These are phyloP conservation scores for Cercospora zeina DNA, from an alignment of 2,329 filamentous ascomycete genomes.

Conservation along the genomic window DNA sequence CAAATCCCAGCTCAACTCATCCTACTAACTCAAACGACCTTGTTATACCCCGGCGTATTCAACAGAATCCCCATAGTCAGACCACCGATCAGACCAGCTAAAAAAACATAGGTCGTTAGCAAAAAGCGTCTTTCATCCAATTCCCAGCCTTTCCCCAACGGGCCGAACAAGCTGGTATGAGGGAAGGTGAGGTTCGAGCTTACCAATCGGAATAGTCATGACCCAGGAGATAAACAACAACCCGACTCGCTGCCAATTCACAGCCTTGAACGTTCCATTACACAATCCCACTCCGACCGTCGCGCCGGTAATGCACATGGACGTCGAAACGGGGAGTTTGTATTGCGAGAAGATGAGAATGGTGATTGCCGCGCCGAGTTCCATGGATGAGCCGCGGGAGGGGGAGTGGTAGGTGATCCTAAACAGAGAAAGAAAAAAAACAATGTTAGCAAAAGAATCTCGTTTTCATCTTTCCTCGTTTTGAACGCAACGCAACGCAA, in stretches of 20 bases:
- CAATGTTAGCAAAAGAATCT: too few relatives aligned
- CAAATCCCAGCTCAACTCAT: too few relatives aligned
- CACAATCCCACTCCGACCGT: conserved; percentile 62
- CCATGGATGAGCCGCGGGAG: conserved; percentile 59
- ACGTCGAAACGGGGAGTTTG: conserved; percentile 62
- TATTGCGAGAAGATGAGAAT: conserved; percentile 63
- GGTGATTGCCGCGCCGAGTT: conserved; percentile 59
- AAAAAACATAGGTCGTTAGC: not conserved
- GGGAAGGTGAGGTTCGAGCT: conserved; percentile 51
- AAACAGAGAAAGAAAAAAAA: conserved; percentile 40
- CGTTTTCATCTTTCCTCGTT: too few relatives aligned
- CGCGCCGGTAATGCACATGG: conserved; percentile 62
- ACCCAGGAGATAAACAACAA: conserved; percentile 63
- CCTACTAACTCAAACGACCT: not conserved
- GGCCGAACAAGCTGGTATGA: not conserved
- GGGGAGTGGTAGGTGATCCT: conserved; percentile 61
- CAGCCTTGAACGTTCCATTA: conserved; percentile 56
- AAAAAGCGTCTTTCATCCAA: too few relatives aligned
- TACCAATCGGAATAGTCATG: conserved; percentile 54
- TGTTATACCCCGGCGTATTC: conserved; percentile 18
- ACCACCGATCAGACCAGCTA: conserved; percentile 49
- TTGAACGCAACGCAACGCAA: too few relatives aligned
- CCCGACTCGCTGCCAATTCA: conserved; percentile 62
- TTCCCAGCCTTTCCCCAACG: not conserved
- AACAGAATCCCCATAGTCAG: conserved; percentile 58